Base-by-base conservation (phyloP, 116 monocot genomes). In the Posidonia oceanica region DNA sequence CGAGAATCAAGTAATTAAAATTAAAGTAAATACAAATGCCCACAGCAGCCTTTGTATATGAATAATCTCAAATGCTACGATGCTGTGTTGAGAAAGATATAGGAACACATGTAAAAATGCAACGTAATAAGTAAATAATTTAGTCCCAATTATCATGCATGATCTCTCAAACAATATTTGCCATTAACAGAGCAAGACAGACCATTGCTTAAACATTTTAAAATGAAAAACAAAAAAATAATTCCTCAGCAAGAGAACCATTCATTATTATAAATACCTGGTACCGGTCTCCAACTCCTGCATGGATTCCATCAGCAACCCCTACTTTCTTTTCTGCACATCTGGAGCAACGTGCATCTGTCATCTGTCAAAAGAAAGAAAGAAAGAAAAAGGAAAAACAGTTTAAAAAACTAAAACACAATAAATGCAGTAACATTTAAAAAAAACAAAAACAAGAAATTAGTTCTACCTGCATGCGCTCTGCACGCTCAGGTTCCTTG, bases 281-380 rank as follows among this genome's bases (percentile, higher is more conserved):
- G 68, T 93, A 93, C 18, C 93, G 84, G 71, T 88, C 86, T n/a
- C 86, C 89, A 77, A 76, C 80, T 68, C 90, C 88, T 52, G 91
- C 76, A 57, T 84, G 87, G 54, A 93, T 93, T 54, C 88, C 89
- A 66, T 86, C 93, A 22, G 80, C 82, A 56, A 93, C 76, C 3
- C 86, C 93, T 11, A 86, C 93, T 75, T 80, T 82, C 77, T 80
- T 93, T 72, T 93, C 84, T 10, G 57, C 37, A 71, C 93, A 93
- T 75, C 75, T 81, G 44, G 77, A 64, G 64, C 93, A 93, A 59
- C 86, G 78, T 41, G 82, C 83, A 77, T 93, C 93, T 20, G 88
- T 88, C 93, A 93, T 93, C 93, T 93, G 80, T 58, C 75, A 41
- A 36, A 36, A 39, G 15, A 37, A 70, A 39, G 18, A 6, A 56